A percentile compares a stretch with the other conserved stretches of the same genome.
Evolutionary conservation across 164 flowering plant genomes (phyloP).

Genomic region (Umbellularia californica): DNA sequence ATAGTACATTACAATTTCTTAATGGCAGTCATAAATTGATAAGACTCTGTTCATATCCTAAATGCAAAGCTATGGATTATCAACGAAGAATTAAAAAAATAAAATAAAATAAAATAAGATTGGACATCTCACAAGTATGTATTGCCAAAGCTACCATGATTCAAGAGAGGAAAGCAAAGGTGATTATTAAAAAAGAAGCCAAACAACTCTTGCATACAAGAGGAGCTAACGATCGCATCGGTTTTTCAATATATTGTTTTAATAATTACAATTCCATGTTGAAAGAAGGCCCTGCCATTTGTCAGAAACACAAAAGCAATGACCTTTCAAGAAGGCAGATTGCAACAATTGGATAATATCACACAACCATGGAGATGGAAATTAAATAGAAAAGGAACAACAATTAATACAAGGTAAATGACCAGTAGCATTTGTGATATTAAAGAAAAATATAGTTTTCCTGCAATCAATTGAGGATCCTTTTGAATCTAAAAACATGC

Average conservation of each 20-base stretch:
- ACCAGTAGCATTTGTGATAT: no score
- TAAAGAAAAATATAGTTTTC: no score
- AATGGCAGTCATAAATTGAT: slow-evolving; percentile 13
- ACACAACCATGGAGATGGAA: no score
- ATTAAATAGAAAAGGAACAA: no score
- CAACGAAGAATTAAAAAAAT: slow-evolving; percentile 2
- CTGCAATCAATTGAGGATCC: no score
- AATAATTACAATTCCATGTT: slow-evolving; percentile 13
- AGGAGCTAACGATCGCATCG: not conserved
- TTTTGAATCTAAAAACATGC: no score
- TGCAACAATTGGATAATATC: no score
- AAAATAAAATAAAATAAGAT: slow-evolving; percentile 14
- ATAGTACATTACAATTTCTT: slow-evolving; percentile 10
- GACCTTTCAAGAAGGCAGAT: no score
- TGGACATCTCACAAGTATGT: slow-evolving; percentile 31
- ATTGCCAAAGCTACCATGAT: slow-evolving; percentile 24
- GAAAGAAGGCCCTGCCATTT: slow-evolving; percentile 23
- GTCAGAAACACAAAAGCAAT: slow-evolving; percentile 20
- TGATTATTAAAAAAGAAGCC: slow-evolving; percentile 7
- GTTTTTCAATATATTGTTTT: slow-evolving; percentile 4
- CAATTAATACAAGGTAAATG: no score
- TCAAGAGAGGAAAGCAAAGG: no score
- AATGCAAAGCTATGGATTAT: slow-evolving; percentile 9
- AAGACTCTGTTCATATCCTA: slow-evolving; percentile 17
- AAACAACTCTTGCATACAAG: slow-evolving; percentile 8